Conservation (phyloP, 306 rosid genomes). For the Comarum palustre region DNA sequence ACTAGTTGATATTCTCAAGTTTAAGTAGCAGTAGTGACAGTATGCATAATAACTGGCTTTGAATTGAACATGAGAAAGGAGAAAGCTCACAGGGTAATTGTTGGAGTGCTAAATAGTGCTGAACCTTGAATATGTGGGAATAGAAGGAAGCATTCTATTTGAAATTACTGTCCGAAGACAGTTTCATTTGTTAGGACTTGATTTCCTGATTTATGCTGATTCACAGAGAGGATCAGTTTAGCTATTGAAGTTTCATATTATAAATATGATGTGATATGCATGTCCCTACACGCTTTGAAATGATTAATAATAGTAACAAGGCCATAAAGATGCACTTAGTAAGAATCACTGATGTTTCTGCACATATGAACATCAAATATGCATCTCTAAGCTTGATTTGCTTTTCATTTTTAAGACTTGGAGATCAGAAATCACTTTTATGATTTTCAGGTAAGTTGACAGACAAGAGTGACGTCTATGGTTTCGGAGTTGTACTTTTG, state of each 20-base stretch:
- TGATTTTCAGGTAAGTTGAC: constrained; percentile 67
- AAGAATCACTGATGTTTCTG: background rate
- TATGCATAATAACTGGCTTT: background rate
- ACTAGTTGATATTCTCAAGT: background rate
- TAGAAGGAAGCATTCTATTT: background rate
- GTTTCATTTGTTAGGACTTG: background rate
- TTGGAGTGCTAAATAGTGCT: background rate
- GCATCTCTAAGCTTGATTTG: background rate
- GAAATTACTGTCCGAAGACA: background rate
- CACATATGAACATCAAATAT: background rate
- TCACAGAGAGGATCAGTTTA: background rate
- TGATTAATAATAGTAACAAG: background rate
- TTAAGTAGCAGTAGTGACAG: background rate
- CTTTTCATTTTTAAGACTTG: background rate
- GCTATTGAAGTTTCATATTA: background rate
- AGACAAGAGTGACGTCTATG: constrained; percentile 94
- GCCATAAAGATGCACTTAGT: background rate
- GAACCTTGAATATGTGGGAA: background rate
- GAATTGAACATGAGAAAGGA: background rate
- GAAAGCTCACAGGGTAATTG: background rate
- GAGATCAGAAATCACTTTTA: background rate
- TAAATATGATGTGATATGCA: background rate
- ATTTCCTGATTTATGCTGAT: background rate
- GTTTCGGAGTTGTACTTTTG: constrained; percentile 81
- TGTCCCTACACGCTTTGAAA: background rate